Evolutionary conservation across 306 rosid genomes (phyloP), one percentile per base, ranked within the genome.

Genomic region (Geum urbanum): DNA sequence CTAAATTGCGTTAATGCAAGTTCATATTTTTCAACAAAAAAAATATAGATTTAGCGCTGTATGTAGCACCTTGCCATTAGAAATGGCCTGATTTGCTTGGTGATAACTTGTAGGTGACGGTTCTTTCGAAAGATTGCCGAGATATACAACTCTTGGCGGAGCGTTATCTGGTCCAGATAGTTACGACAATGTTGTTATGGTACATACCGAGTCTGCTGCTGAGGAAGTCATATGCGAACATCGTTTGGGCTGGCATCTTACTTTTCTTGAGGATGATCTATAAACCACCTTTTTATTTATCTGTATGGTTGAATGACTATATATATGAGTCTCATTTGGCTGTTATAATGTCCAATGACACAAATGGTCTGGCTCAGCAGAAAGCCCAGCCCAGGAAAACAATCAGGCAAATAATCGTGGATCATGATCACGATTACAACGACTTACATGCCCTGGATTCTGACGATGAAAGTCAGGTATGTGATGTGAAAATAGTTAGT

Each of bases 331-430:
- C 22, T 12, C 40, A 43, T 64, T n/a, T 47, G 73, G 77, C n/a
- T 77, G 37, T 46, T 27, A 53, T 57, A 71, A 63, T 79, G 73
- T 94, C 88, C 80, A 94, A 94, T 90, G 99, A 90, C 77, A n/a
- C n/a, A n/a, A n/a, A n/a, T n/a, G 96, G 96, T 82, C 80, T 94
- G 47, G 99, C 91, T 73, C 91, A 88, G 88, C 97, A 91, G 85
- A 94, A 91, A 77, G 89, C 58, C 10, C 96, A 91, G 87, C 96
- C 91, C 55, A 72, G 99, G 83, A 86, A n/a, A n/a, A n/a, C n/a
- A n/a, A n/a, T n/a, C n/a, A n/a, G n/a, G n/a, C n/a, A n/a, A n/a
- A n/a, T n/a, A n/a, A n/a, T n/a, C n/a, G n/a, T n/a, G n/a, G n/a
- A n/a, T n/a, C n/a, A n/a, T n/a, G n/a, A n/a, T n/a, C n/a, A n/a